A percentile compares a stretch with the other conserved stretches of the same genome.
phyloP scores from a whole-genome alignment of 1,139 yeast species.

The Diutina ranongensis region DNA sequence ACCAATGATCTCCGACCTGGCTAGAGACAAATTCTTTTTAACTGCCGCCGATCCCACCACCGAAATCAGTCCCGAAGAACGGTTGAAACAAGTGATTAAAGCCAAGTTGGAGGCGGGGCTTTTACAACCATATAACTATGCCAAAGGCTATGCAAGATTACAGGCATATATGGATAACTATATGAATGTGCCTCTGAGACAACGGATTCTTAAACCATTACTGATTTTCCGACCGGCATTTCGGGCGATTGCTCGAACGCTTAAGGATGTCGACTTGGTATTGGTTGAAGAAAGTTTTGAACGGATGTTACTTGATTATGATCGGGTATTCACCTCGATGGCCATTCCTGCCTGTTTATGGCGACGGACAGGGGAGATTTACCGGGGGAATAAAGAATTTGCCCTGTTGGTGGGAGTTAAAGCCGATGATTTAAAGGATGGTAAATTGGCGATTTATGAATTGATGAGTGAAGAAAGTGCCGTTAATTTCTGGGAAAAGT shows the following conservation, averaged over 20 bases:
- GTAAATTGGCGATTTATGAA: slow-evolving; percentile 86
- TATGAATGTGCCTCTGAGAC: slow-evolving; percentile 78
- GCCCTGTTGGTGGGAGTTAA: slow-evolving; percentile 90
- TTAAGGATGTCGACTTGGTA: slow-evolving; percentile 85
- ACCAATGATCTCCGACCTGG: slow-evolving; percentile 61
- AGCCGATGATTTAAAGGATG: slow-evolving; percentile 87
- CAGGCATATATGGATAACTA: slow-evolving; percentile 89
- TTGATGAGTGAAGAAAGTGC: slow-evolving; percentile 95
- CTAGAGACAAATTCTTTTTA: slow-evolving; percentile 83
- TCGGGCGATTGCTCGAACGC: slow-evolving; percentile 81
- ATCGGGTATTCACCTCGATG: slow-evolving; percentile 92
- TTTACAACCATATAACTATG: slow-evolving; percentile 86
- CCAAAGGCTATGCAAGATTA: slow-evolving; percentile 82
- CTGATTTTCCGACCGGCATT: slow-evolving; percentile 88
- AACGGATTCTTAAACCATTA: slow-evolving; percentile 79
- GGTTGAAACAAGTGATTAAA: slow-evolving; percentile 87
- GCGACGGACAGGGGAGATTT: slow-evolving; percentile 96
- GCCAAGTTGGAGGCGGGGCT: slow-evolving; percentile 94
- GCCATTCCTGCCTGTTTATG: slow-evolving; percentile 97
- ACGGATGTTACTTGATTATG: slow-evolving; percentile 85
- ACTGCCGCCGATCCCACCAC: slow-evolving; percentile 98
- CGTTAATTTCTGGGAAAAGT: slow-evolving; percentile 97
- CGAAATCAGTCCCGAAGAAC: slow-evolving; percentile 88
- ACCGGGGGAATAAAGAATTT: slow-evolving; percentile 91
- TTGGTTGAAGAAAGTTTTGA: slow-evolving; percentile 92